Base-by-base conservation (phyloP, 192 early-diverging fungal genomes). In the Coemansia sp. region DNA sequence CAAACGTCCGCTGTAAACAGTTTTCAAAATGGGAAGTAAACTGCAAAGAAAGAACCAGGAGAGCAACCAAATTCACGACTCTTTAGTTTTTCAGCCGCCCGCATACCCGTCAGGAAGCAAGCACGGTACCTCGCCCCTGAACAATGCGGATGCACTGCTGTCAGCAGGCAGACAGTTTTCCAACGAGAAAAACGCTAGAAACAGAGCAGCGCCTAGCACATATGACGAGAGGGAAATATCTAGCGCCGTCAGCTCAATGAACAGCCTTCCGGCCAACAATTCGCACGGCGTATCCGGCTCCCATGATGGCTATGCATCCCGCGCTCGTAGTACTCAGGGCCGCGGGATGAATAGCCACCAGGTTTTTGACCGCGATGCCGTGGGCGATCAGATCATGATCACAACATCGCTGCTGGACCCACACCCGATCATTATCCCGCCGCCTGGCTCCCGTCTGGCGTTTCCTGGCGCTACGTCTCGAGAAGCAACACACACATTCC, bases 371-470 rank as follows among this genome's bases (percentile, higher is more conserved):
- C 50, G 31, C 7, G 58, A 65, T 3, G 50, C 30, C 1, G 38
- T n/a, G 1, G 47, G 52, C 40, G 47, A 64, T 15, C 50, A 62
- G 29, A 22, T 64, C 25, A 7, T 57, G 14, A 61, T 79, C 7
- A 59, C 52, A 33, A 63, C 70, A 11, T 79, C 76, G 52, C 70
- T 79, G 22, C 33, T 79, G 33, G 69, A 81, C 65, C 78, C 78
- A 38, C 78, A 81, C 54, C 71, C 72, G 30, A 61, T 73, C 11
- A 67, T 81, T 30, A 60, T 81, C 11, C 78, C 78, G 14, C 71
- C 71, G 9, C 78, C 78, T 0, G 71, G 78, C 4, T 81, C 78
- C 4, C 64, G 78, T 0, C 55, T 81, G 64, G 72, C 78, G 13
- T 81, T 75, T 71, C 67, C 78, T 1, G 72, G 72, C 28, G 67